Evolutionary conservation across 2,329 filamentous ascomycete genomes (phyloP), one percentile per base, ranked within the genome.

Genomic region (Karstenula rhodostoma): DNA sequence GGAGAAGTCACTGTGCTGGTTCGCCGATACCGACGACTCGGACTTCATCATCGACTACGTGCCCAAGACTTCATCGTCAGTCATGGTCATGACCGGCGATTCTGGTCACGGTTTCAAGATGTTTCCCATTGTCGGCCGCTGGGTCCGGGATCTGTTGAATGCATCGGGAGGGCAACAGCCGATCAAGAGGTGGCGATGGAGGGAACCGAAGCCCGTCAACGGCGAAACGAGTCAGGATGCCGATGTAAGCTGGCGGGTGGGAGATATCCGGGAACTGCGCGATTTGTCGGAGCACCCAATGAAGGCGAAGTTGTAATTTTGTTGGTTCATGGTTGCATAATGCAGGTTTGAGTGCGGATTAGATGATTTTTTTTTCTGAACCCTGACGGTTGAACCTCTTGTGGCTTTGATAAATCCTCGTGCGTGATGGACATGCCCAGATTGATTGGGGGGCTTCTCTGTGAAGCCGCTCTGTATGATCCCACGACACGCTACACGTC

Each of bases 51-150:
- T 89, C 46, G 87, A 89, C 68, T 85, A 82, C 56, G 83, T 89
- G 0, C 86, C 86, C 0, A 71, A 77, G 0, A 84, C 80, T 0
- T 70, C 73, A 1, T 74, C 76, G 1, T 82, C 80, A 0, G 77
- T 88, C 2, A 72, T 89, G 2, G 68, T 87, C 0, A 63, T 84
- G 0, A 82, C 84, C 0, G 86, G 86, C 0, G 87, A 89, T 66
- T 89, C 86, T 1, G 87, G 86, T 0, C 86, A 89, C 67, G 85
- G 83, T 0, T 88, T 88, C 72, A 88, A 89, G 73, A 87, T 88
- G 84, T 80, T 89, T 51, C 86, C 86, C 0, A 79, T 87, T 25
- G 77, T 86, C n/a, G 86, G 87, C 0, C 71, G 76, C n/a, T 88
- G 72, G 84, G 81, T 87, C 1, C 77, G 73, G 46, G 77, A 81